phyloP scores from a whole-genome alignment of 352 stramenopile species.

The Pythium scleroteichum region DNA sequence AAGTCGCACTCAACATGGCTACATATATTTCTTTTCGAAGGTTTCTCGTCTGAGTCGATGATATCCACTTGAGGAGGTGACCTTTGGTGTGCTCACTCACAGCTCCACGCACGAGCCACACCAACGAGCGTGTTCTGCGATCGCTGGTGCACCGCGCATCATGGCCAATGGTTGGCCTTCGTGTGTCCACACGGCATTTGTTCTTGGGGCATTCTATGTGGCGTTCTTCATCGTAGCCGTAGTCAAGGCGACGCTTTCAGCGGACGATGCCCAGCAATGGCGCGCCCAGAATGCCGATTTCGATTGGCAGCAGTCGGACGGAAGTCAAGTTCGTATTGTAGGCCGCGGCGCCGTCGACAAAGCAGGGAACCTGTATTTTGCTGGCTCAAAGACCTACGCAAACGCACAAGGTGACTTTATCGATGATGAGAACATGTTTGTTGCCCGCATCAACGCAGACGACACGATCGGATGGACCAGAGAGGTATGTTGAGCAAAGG shows the following conservation, averaged over 20 bases:
- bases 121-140: too few species aligned
- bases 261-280: slow-evolving; percentile 46
- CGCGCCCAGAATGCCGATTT: slow-evolving; percentile 38
- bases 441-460: slow-evolving; percentile 45
- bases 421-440: slow-evolving; percentile 52
- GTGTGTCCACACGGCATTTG: too few species aligned
- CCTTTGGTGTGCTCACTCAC: slow-evolving; percentile 27
- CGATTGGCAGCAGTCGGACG: slow-evolving; percentile 55
- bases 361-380: slow-evolving; percentile 60
- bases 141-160: too few species aligned
- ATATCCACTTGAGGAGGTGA: slow-evolving; percentile 22
- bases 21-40: slow-evolving; percentile 26
- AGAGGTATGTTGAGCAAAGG: slow-evolving; percentile 31
- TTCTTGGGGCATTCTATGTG: background rate
- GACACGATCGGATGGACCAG: slow-evolving; percentile 51
- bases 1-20: slow-evolving; percentile 17
- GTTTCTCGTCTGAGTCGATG: slow-evolving; percentile 9
- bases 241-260: slow-evolving; percentile 23
- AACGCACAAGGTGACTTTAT: slow-evolving; percentile 20
- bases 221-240: background rate
- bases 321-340: slow-evolving; percentile 38
- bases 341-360: slow-evolving; percentile 40
- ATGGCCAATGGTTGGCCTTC: background rate
- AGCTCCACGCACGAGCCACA: too few species aligned
- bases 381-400: slow-evolving; percentile 44